A percentile compares a stretch with the other conserved stretches of the same genome.
Conservation (phyloP, 129 eudicot genomes). For the carrot (Daucus carota) region DNA sequence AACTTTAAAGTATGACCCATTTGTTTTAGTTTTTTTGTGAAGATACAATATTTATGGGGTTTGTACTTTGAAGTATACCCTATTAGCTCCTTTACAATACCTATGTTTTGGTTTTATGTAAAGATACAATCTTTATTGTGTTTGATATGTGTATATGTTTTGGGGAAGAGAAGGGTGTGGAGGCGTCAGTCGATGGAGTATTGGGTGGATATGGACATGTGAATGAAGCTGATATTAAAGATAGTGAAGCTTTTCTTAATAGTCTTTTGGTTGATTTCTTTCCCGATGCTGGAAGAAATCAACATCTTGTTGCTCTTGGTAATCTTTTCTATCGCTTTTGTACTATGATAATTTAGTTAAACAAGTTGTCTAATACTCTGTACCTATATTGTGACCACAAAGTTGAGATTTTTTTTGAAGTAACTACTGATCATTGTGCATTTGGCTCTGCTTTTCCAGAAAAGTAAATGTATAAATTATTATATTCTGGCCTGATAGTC, state of each 20-base stretch:
- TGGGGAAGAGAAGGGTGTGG: conserved; percentile 68
- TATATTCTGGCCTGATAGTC: not conserved
- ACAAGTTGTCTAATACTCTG: not conserved
- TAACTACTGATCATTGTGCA: not conserved
- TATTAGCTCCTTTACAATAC: not conserved
- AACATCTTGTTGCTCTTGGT: conserved; percentile 92
- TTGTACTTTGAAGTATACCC: not conserved
- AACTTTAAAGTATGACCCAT: too few species aligned
- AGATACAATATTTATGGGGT: too few species aligned
- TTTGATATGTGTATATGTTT: not conserved
- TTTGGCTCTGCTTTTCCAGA: not conserved
- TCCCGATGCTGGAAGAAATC: conserved; percentile 45
- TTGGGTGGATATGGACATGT: conserved; percentile 90
- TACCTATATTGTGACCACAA: not conserved
- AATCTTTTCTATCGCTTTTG: not conserved
- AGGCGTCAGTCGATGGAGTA: conserved; percentile 86
- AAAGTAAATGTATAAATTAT: not conserved
- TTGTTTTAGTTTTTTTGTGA: too few species aligned
- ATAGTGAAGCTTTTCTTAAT: conserved; percentile 67
- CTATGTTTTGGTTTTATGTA: not conserved
- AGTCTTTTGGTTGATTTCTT: conserved; percentile 44
- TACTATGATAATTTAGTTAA: not conserved
- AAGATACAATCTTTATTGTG: not conserved
- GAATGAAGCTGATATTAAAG: conserved; percentile 67
- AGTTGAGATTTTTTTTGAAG: not conserved